Evolutionary conservation across 495 filamentous ascomycete species (phyloP).

Genomic region (Aspergillus haitiensis): DNA sequence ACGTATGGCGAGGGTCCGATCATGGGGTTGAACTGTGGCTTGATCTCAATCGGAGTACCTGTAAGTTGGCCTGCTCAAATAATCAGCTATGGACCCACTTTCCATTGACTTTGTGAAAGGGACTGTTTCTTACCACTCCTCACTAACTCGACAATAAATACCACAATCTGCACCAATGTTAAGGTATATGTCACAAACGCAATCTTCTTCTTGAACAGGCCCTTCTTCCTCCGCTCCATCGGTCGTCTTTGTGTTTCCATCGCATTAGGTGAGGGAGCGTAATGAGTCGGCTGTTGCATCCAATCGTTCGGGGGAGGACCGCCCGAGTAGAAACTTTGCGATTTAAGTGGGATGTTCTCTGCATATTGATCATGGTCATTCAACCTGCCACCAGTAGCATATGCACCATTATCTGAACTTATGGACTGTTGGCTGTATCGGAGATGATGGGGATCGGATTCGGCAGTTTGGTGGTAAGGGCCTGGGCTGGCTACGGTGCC

Average conservation of each 20-base stretch:
- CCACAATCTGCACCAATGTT: conserved; percentile 71
- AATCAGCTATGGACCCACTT: conserved; percentile 22
- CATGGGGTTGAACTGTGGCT: conserved; percentile 92
- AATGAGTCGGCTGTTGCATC: conserved; percentile 47
- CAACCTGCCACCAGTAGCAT: conserved; percentile 34
- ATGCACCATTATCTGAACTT: conserved; percentile 36
- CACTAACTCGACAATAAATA: conserved; percentile 90
- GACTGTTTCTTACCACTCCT: conserved; percentile 63
- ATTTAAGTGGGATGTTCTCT: conserved; percentile 54
- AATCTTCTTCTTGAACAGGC: conserved; percentile 61
- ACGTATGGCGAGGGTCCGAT: conserved; percentile 89
- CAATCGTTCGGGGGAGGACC: conserved; percentile 32
- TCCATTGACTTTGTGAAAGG: not conserved
- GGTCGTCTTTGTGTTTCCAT: conserved; percentile 26
- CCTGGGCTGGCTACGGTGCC: conserved; percentile 26
- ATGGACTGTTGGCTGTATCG: conserved; percentile 46
- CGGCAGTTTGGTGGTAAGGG: conserved; percentile 29
- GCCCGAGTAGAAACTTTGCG: conserved; percentile 35
- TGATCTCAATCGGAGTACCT: conserved; percentile 73
- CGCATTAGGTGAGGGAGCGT: conserved; percentile 36
- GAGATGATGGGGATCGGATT: conserved; percentile 36
- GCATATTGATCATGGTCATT: conserved; percentile 48
- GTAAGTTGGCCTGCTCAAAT: conserved; percentile 39
- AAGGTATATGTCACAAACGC: conserved; percentile 83
- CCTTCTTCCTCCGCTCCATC: conserved; percentile 32